Percentiles rank a stretch among this genome's conserved stretches.
Conservation (phyloP, 139 green algal genomes). For the Chlamydomonas sp. region DNA sequence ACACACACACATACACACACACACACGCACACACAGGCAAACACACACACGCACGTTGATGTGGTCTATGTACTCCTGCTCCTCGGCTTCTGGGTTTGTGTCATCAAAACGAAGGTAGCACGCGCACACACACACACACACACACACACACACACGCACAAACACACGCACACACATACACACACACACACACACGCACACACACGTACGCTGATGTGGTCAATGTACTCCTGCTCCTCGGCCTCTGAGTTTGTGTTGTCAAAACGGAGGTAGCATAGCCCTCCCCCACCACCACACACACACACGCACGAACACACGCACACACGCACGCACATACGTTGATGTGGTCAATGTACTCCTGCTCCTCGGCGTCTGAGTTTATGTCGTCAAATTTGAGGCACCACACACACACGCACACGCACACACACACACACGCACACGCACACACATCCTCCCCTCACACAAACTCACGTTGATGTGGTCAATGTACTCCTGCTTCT, state of each 20-base stretch:
- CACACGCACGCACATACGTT: too few relatives aligned
- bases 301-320: background rate
- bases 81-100: slow-evolving; percentile 98
- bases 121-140: slow-evolving; percentile 2
- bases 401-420: too few relatives aligned
- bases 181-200: too few relatives aligned
- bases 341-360: slow-evolving; percentile 98
- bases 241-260: slow-evolving; percentile 89
- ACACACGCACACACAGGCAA: too few relatives aligned
- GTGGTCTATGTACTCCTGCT: slow-evolving; percentile 96
- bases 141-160: slow-evolving; percentile 27
- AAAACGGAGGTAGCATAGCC: slow-evolving; percentile 21
- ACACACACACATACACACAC: background rate
- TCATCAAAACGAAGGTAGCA: too few relatives aligned
- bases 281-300: background rate
- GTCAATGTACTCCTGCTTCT: slow-evolving; percentile 98
- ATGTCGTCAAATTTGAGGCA: too few relatives aligned
- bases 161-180: too few relatives aligned
- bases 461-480: slow-evolving; percentile 75
- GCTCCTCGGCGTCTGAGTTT: slow-evolving; percentile 96
- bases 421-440: too few relatives aligned
- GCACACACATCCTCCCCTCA: too few relatives aligned
- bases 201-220: slow-evolving; percentile 75
- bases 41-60: too few relatives aligned
- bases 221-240: slow-evolving; percentile 98